These are phyloP conservation scores for Flaveria robusta DNA, from an alignment of 129 eudicot species.

Conservation along the genomic window DNA sequence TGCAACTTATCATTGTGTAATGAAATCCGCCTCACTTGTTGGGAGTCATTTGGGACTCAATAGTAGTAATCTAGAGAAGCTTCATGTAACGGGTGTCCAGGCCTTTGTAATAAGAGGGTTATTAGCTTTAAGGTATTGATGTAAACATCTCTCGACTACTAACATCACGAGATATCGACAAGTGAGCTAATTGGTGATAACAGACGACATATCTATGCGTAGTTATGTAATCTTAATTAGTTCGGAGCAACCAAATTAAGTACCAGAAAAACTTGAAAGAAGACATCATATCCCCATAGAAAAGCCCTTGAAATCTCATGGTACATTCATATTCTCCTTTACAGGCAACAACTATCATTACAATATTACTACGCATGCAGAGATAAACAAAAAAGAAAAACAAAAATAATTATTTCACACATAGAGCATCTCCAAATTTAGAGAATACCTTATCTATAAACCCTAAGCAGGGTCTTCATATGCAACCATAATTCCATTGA, in stretches of 20 bases:
- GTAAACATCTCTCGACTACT: slow-evolving; percentile 53
- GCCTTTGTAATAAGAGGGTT: slow-evolving; percentile 1
- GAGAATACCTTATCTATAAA: slow-evolving; percentile 40
- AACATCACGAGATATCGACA: slow-evolving; percentile 1
- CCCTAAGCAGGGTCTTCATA: slow-evolving; percentile 24
- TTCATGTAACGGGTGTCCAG: too few relatives aligned
- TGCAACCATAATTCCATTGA: slow-evolving; percentile 19
- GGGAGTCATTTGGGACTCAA: slow-evolving; percentile 56
- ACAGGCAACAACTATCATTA: slow-evolving; percentile 25
- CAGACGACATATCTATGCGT: neutral
- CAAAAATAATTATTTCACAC: slow-evolving; percentile 16
- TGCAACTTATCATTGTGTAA: slow-evolving; percentile 78
- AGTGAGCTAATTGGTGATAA: slow-evolving; percentile 42
- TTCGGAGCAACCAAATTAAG: neutral
- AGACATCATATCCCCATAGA: neutral
- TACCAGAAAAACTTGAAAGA: neutral
- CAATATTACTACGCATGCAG: slow-evolving; percentile 23
- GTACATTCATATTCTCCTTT: slow-evolving; percentile 34
- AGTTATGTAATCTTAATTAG: too few relatives aligned
- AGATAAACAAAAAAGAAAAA: neutral
- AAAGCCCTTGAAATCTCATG: slow-evolving; percentile 13
- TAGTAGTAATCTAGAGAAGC: slow-evolving; percentile 52
- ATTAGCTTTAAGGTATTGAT: slow-evolving; percentile 52
- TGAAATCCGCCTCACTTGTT: slow-evolving; percentile 53
- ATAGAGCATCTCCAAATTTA: slow-evolving; percentile 31